These are phyloP conservation scores for Batrachochytrium dendrobatidis DNA, from an alignment of 371 early-diverging fungal species.

Conservation along the genomic window DNA sequence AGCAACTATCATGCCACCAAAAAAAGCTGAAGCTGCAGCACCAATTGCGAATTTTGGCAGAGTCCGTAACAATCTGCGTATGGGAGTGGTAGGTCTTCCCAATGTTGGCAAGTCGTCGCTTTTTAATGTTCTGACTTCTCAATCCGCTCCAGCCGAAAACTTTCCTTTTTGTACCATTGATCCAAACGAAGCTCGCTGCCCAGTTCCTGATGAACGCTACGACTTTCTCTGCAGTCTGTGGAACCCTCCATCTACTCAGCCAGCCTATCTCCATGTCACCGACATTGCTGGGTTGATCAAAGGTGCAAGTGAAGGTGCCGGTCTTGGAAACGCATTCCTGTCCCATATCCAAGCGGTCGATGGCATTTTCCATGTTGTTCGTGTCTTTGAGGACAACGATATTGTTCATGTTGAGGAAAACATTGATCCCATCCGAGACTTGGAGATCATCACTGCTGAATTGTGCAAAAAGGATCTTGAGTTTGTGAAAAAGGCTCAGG, in stretches of 20 bases:
- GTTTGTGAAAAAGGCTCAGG: constrained; percentile 80
- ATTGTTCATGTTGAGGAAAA: constrained; percentile 36
- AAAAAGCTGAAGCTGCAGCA: constrained; percentile 26
- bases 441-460: constrained; percentile 95
- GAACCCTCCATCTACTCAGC: constrained; percentile 49
- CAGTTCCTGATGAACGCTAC: constrained; percentile 91
- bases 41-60: too few species aligned
- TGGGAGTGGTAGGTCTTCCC: constrained; percentile 93
- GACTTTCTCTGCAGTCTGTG: constrained; percentile 76
- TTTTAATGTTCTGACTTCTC: constrained; percentile 93
- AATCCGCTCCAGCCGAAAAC: constrained; percentile 65
- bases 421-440: constrained; percentile 91
- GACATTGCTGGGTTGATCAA: constrained; percentile 99
- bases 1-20: constrained; percentile 34
- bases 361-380: constrained; percentile 79
- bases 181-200: constrained; percentile 85
- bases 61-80: too few species aligned
- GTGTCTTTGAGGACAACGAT: constrained; percentile 25
- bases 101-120: constrained; percentile 98
- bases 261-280: constrained; percentile 76
- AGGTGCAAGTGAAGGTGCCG: constrained; percentile 44
- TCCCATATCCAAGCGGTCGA: constrained; percentile 95
- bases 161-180: constrained; percentile 62
- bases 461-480: constrained; percentile 93
- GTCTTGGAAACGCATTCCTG: constrained; percentile 95